Conservation (phyloP, 2,329 filamentous ascomycete species). For the Biscogniauxia marginata region DNA sequence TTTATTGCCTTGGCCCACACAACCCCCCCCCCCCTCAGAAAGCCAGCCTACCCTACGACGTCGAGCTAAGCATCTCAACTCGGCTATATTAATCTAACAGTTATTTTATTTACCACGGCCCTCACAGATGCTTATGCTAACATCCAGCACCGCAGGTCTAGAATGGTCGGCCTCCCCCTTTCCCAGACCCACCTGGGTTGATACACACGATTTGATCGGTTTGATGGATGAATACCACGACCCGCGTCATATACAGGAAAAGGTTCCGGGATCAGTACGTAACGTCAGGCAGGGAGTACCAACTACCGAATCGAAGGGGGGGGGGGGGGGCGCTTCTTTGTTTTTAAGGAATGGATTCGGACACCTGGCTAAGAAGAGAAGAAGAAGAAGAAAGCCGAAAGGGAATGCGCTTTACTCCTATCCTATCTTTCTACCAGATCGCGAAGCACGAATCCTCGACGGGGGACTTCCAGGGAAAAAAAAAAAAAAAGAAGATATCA, state of each 20-base stretch:
- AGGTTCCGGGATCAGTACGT: slow-evolving; percentile 7
- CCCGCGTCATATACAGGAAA: slow-evolving; percentile 19
- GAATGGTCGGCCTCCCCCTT: neutral
- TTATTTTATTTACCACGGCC: neutral
- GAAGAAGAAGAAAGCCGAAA: neutral
- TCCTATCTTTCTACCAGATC: neutral
- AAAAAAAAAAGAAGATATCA: too few relatives aligned
- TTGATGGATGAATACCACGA: slow-evolving; percentile 3
- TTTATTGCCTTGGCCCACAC: too few relatives aligned
- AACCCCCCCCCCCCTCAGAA: too few relatives aligned
- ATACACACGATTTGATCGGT: neutral
- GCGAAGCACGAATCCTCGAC: neutral
- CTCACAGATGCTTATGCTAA: neutral
- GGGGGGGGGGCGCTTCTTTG: slow-evolving; percentile 5
- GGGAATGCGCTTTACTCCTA: slow-evolving; percentile 7
- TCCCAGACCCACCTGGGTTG: slow-evolving; percentile 3
- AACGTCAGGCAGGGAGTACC: slow-evolving; percentile 1
- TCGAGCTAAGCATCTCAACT: neutral
- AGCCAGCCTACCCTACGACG: too few relatives aligned
- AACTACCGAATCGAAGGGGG: slow-evolving; percentile 17
- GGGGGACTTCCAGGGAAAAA: neutral
- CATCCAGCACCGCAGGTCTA: neutral
- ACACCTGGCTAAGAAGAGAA: neutral
- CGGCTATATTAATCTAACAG: neutral
- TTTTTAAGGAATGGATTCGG: slow-evolving; percentile 13